Conservation (phyloP, 345 rosid genomes). For the Euphorbia peplus region DNA sequence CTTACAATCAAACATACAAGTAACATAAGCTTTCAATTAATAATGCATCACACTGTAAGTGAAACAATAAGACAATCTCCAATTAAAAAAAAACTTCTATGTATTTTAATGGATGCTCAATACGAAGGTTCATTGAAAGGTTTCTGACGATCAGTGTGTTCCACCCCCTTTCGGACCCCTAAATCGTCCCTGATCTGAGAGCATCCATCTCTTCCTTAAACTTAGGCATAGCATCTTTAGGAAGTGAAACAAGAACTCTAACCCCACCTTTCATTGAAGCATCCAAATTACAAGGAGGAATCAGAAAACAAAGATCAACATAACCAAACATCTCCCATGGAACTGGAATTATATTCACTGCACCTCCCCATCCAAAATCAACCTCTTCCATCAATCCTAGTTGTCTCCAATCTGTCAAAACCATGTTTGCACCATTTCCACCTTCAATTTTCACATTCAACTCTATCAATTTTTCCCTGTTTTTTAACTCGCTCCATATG, state of each 20-base stretch:
- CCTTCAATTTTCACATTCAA: slow-evolving; percentile 25
- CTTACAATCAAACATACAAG: too few species aligned
- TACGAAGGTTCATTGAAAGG: too few species aligned
- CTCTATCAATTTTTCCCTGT: slow-evolving; percentile 29
- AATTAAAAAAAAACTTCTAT: too few species aligned
- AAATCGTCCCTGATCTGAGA: too few species aligned
- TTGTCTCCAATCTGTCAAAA: slow-evolving; percentile 57
- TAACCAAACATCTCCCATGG: slow-evolving; percentile 42
- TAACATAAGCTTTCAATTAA: too few species aligned
- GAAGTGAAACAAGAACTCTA: slow-evolving; percentile 47
- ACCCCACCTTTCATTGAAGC: slow-evolving; percentile 48
- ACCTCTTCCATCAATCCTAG: slow-evolving; percentile 41
- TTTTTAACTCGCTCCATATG: slow-evolving; percentile 23
- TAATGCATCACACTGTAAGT: too few species aligned
- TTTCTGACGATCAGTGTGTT: too few species aligned
- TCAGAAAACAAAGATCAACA: slow-evolving; percentile 43
- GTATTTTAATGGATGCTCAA: too few species aligned
- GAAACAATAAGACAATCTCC: too few species aligned
- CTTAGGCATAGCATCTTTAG: slow-evolving; percentile 40
- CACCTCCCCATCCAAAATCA: slow-evolving; percentile 50
- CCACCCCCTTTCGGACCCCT: too few species aligned
- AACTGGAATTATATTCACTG: slow-evolving; percentile 44
- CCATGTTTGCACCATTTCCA: slow-evolving; percentile 34
- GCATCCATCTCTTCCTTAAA: slow-evolving; percentile 44
- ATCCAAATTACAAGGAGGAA: slow-evolving; percentile 34